These are phyloP conservation scores for Heritiera fomes DNA, from an alignment of 345 rosid species.

Conservation along the genomic window DNA sequence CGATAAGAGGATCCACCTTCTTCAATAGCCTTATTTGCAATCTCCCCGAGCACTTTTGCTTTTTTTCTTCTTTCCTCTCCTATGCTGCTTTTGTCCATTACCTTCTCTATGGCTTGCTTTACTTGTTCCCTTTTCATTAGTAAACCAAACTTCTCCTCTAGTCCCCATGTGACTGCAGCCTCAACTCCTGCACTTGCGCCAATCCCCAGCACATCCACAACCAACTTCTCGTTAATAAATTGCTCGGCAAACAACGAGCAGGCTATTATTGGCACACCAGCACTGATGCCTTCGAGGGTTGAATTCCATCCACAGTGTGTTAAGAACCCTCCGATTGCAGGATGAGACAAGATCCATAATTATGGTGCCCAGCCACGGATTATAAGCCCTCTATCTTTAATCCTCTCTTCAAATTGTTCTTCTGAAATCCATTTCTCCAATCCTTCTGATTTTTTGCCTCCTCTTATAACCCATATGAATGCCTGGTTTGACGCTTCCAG, in stretches of 20 bases:
- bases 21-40: slow-evolving; percentile 17
- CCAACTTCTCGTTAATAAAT: slow-evolving; percentile 35
- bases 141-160: slow-evolving; percentile 42
- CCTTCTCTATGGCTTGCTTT: slow-evolving; percentile 29
- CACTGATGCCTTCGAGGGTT: slow-evolving; percentile 43
- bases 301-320: slow-evolving; percentile 73
- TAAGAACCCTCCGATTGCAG: slow-evolving; percentile 49
- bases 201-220: slow-evolving; percentile 39
- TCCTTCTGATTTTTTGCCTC: slow-evolving; percentile 5
- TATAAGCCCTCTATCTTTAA: slow-evolving; percentile 44
- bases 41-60: slow-evolving; percentile 21
- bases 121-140: slow-evolving; percentile 29
- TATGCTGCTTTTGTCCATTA: slow-evolving; percentile 23
- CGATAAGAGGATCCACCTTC: slow-evolving; percentile 32
- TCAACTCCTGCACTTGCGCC: slow-evolving; percentile 50
- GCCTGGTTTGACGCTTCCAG: slow-evolving; percentile 41
- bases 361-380: slow-evolving; percentile 65
- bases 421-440: slow-evolving; percentile 20
- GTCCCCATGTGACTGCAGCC: slow-evolving; percentile 28
- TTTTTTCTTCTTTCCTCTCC: slow-evolving; percentile 25
- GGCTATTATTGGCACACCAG: slow-evolving; percentile 41
- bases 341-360: slow-evolving; percentile 49
- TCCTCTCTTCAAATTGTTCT: slow-evolving; percentile 40
- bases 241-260: slow-evolving; percentile 47
- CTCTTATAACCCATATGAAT: slow-evolving; percentile 35